Conservation (phyloP, 148 eudicot species). For the Nepenthes gracilis region DNA sequence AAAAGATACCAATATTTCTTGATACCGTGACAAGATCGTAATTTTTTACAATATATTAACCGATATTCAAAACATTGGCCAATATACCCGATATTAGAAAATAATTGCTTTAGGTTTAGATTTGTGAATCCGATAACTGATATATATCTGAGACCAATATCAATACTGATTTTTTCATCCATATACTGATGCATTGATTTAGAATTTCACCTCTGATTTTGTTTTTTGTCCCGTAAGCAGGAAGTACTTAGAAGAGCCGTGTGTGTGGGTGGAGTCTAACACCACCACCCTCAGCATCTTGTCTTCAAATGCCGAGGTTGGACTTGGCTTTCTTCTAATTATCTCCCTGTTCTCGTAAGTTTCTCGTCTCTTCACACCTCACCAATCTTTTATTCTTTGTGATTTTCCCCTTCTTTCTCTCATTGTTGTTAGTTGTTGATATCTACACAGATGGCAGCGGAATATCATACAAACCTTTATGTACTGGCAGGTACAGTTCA, state of each 20-base stretch:
- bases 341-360: constrained; percentile 86
- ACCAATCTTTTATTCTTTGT: neutral
- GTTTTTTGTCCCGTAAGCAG: constrained; percentile 27
- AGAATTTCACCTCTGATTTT: neutral
- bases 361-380: neutral
- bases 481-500: constrained; percentile 90
- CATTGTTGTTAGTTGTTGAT: neutral
- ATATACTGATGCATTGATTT: too few relatives aligned
- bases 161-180: too few relatives aligned
- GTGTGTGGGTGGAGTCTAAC: constrained; percentile 97
- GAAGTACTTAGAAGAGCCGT: constrained; percentile 86
- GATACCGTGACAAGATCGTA: too few relatives aligned
- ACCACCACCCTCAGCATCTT: constrained; percentile 77
- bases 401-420: constrained; percentile 1
- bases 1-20: too few relatives aligned
- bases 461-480: constrained; percentile 79
- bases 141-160: too few relatives aligned
- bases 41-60: too few relatives aligned
- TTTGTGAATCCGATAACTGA: too few relatives aligned
- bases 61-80: too few relatives aligned
- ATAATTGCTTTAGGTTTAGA: too few relatives aligned
- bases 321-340: constrained; percentile 81
- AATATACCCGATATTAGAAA: too few relatives aligned
- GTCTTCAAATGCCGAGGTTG: constrained; percentile 90
- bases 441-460: constrained; percentile 81